Evolutionary conservation across 306 rosid genomes (phyloP), one percentile per base, ranked within the genome.

Genomic region (Pyrus pyrifolia): DNA sequence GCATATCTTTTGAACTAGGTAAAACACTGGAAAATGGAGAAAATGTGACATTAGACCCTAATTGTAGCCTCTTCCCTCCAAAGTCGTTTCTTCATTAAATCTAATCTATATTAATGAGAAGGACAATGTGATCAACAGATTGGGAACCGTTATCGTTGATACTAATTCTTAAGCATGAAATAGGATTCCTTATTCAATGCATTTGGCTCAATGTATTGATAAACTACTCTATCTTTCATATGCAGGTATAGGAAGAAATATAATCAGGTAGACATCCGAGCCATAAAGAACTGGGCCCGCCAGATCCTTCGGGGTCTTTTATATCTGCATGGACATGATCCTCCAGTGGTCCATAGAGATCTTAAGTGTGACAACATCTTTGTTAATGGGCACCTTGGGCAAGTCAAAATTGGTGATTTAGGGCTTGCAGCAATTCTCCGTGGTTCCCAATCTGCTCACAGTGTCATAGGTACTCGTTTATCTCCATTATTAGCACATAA

Each of bases 311-410:
- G 53, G 45, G 98, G 98, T 53, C 97, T 93, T 75, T 82, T 93
- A 70, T 91, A 85, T 75, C 85, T 93, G 31, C 98, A 93, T 68
- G 93, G 83, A 40, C 86, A 89, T 67, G 92, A 93, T 65, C 97
- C 98, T 68, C 97, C 97, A 2, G 93, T 91, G 72, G 89, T 91
- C 53, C 98, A 93, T 70, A 87, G 97, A 84, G 98, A 93, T 85
- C 90, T 93, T 67, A 91, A 93, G 85, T 93, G 98, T 67, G 96
- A 93, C 76, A 91, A 93, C 75, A 85, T 93, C 67, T 93, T 93
- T 84, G 89, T 91, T 46, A 91, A 93, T 83, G 98, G 98, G 67
- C 98, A 93, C 86, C 98, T 88, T 76, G 98, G 97, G 66, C 98
- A 88, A 82, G 93, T 93, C 70, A 93, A 93, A 86, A 89, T 93